phyloP scores from a whole-genome alignment of 2,329 filamentous ascomycete species.

The Ophiobolus disseminans region DNA sequence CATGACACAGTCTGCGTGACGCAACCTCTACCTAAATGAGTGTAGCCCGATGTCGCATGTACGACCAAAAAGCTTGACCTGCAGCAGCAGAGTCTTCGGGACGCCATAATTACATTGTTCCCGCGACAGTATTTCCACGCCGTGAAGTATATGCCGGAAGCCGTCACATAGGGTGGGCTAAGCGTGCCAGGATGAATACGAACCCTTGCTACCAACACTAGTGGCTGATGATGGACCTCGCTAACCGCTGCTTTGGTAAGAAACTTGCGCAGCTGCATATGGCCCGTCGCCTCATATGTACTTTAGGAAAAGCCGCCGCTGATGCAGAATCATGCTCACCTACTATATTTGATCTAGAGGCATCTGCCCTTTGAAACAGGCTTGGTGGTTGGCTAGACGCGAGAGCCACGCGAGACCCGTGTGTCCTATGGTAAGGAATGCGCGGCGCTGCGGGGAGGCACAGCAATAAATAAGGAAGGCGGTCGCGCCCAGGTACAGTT shows the following conservation, averaged over 20 bases:
- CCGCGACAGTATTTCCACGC: slow-evolving; percentile 7
- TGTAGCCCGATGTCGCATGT: too few relatives aligned
- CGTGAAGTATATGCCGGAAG: background rate
- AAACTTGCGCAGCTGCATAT: slow-evolving; percentile 42
- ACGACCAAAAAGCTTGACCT: background rate
- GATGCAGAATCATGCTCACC: slow-evolving; percentile 30
- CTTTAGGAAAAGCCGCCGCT: slow-evolving; percentile 24
- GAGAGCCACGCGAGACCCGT: slow-evolving; percentile 27
- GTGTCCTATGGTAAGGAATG: slow-evolving; percentile 28
- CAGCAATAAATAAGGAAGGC: slow-evolving; percentile 37
- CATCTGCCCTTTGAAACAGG: slow-evolving; percentile 16
- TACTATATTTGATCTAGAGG: slow-evolving; percentile 23
- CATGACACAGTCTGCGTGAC: too few relatives aligned
- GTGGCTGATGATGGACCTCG: slow-evolving; percentile 18
- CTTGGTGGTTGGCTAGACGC: slow-evolving; percentile 30
- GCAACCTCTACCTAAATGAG: too few relatives aligned
- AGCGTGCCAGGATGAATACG: slow-evolving; percentile 19
- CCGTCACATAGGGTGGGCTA: too few relatives aligned
- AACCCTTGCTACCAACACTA: slow-evolving; percentile 27
- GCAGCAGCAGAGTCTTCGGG: background rate
- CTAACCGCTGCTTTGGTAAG: slow-evolving; percentile 28
- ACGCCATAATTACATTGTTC: too few relatives aligned
- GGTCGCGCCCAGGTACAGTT: slow-evolving; percentile 15
- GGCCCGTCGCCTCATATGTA: slow-evolving; percentile 10
- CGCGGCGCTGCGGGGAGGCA: slow-evolving; percentile 27